These are phyloP conservation scores for Leishmania braziliensis DNA, from an alignment of 208 protist species.

Conservation along the genomic window DNA sequence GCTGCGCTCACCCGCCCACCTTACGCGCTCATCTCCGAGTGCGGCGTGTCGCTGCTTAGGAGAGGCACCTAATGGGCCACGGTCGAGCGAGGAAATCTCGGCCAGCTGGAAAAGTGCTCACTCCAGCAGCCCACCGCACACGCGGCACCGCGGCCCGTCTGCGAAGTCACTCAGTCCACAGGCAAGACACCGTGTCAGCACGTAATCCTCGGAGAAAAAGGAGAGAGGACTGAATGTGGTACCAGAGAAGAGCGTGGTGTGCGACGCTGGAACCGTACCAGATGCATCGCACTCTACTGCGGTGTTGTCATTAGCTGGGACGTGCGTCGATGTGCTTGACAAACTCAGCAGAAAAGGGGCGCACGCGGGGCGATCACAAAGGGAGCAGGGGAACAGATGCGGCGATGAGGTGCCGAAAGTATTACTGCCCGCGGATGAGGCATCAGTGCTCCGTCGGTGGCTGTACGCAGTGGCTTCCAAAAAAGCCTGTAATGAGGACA, in stretches of 20 bases:
- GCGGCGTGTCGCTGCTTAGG: background rate
- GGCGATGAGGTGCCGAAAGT: background rate
- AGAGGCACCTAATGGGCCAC: background rate
- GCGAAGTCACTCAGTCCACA: conserved; percentile 75
- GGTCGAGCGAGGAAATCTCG: background rate
- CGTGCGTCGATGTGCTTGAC: conserved; percentile 32
- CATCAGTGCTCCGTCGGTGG: background rate
- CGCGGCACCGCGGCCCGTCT: conserved; percentile 55
- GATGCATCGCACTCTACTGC: background rate
- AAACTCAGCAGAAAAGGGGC: conserved; percentile 29
- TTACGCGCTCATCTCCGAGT: background rate
- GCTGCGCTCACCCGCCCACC: background rate
- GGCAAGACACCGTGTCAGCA: conserved; percentile 58
- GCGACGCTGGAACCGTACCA: conserved; percentile 8
- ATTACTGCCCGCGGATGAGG: background rate
- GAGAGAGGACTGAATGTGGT: conserved; percentile 71
- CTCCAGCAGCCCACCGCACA: conserved; percentile 74
- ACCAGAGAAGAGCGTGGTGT: conserved; percentile 81
- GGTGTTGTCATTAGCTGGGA: background rate
- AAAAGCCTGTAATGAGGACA: conserved; percentile 30
- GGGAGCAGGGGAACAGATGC: conserved; percentile 53
- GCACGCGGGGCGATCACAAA: conserved; percentile 43
- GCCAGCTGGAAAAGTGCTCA: conserved; percentile 18
- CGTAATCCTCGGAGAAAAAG: conserved; percentile 55
- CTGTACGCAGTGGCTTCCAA: conserved; percentile 20